Conservation (phyloP, 2,329 filamentous ascomycete genomes). For the Shiraia sp. region DNA sequence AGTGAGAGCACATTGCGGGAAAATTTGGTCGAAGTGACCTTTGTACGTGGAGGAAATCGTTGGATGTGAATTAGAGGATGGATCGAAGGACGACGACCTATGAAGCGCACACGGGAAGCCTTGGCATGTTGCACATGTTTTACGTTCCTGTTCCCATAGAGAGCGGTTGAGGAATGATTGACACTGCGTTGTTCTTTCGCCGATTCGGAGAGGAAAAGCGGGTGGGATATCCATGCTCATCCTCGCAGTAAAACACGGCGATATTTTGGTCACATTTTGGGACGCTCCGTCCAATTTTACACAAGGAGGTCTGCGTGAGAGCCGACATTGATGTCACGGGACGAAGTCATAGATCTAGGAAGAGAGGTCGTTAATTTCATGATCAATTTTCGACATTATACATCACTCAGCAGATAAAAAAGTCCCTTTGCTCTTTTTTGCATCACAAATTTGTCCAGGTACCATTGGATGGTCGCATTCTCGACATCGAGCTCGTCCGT, state of each 20-base stretch:
- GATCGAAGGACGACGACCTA: too few species aligned
- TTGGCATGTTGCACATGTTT: slow-evolving; percentile 25
- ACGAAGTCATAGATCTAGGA: neutral
- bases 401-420: slow-evolving; percentile 5
- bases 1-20: too few species aligned
- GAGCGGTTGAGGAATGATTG: slow-evolving; percentile 43
- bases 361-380: neutral
- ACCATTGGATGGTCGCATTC: too few species aligned
- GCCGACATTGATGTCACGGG: neutral
- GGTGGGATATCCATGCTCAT: slow-evolving; percentile 26
- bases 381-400: neutral
- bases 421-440: neutral
- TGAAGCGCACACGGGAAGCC: too few species aligned
- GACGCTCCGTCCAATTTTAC: neutral
- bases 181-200: slow-evolving; percentile 45
- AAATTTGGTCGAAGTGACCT: too few species aligned
- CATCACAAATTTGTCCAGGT: neutral
- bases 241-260: slow-evolving; percentile 36
- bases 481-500: too few species aligned
- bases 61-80: too few species aligned
- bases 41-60: too few species aligned
- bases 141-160: slow-evolving; percentile 40
- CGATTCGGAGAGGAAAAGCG: slow-evolving; percentile 38
- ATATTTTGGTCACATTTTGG: slow-evolving; percentile 1
- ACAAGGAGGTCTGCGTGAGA: too few species aligned